phyloP scores from a whole-genome alignment of 1,284 basidiomycete species.

The Calocybe gambosa region DNA sequence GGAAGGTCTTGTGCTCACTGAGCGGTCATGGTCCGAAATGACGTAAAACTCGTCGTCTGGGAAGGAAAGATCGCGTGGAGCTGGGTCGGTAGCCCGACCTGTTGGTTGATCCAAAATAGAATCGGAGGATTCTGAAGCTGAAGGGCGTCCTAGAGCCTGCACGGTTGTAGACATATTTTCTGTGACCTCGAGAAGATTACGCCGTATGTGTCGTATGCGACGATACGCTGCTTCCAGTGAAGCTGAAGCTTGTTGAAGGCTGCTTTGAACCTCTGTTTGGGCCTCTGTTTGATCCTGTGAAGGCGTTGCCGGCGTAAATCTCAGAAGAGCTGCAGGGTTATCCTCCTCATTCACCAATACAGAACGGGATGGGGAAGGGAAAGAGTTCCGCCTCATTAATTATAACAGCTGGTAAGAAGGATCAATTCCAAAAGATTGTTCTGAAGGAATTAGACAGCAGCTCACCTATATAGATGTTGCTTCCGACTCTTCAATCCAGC shows the following conservation, averaged over 20 bases:
- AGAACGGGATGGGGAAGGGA: constrained; percentile 21
- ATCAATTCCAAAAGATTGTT: neutral
- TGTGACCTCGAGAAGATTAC: constrained; percentile 38
- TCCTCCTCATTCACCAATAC: constrained; percentile 15
- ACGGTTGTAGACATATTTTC: constrained; percentile 22
- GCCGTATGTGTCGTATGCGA: constrained; percentile 45
- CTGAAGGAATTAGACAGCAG: neutral
- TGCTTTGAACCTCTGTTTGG: constrained; percentile 28
- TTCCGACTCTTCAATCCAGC: no score
- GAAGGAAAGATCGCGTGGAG: neutral
- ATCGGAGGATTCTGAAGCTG: constrained; percentile 8
- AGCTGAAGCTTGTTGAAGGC: constrained; percentile 39
- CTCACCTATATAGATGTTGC: neutral
- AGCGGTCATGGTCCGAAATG: neutral
- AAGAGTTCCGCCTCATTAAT: constrained; percentile 18
- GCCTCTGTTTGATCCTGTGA: constrained; percentile 20
- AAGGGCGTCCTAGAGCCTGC: neutral
- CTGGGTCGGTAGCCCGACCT: constrained; percentile 15
- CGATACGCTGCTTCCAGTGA: constrained; percentile 45
- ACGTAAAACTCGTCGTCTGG: neutral
- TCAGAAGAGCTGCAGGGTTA: neutral
- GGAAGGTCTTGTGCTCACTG: neutral
- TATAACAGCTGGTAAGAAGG: neutral
- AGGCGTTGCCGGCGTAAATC: neutral
- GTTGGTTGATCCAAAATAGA: constrained; percentile 19